Conservation (phyloP, 768 basidiomycete genomes). For the Podaxis carcinomalis region DNA sequence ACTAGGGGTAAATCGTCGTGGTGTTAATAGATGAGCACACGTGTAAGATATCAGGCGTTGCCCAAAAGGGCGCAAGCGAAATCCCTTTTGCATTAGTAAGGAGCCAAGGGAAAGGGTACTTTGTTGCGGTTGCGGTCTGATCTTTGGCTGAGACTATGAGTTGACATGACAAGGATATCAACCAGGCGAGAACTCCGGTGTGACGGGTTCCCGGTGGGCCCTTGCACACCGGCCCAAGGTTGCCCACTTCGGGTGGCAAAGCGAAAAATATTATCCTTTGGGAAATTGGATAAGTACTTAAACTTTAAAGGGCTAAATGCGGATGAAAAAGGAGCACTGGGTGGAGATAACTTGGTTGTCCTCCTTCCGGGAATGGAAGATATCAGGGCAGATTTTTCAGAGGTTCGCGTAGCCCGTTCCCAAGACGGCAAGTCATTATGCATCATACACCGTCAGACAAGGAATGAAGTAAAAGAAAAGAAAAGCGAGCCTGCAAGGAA, state of each 20-base stretch:
- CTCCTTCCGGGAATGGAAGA: slow-evolving; percentile 6
- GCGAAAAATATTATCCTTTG: neutral
- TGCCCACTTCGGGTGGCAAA: slow-evolving; percentile 1
- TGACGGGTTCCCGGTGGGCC: neutral
- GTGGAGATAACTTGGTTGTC: neutral
- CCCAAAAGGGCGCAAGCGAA: slow-evolving; percentile 9
- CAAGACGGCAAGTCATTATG: neutral
- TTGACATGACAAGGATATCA: slow-evolving; percentile 12
- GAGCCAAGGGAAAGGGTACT: slow-evolving; percentile 1
- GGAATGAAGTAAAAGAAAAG: slow-evolving; percentile 4
- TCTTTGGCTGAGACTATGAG: neutral
- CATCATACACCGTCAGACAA: neutral
- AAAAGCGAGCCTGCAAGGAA: neutral
- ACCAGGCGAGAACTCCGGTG: neutral
- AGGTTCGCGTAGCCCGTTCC: neutral
- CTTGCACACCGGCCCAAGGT: neutral
- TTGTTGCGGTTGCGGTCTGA: slow-evolving; percentile 9
- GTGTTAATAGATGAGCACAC: slow-evolving; percentile 6
- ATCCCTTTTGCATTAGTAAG: slow-evolving; percentile 2
- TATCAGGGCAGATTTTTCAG: neutral
- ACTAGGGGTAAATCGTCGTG: slow-evolving; percentile 2
- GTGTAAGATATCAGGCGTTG: neutral
- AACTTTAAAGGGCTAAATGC: slow-evolving; percentile 1
- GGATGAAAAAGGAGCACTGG: neutral
- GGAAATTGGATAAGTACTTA: neutral